These are phyloP conservation scores for Candida vaughaniae DNA, from an alignment of 805 yeast genomes.

Conservation along the genomic window DNA sequence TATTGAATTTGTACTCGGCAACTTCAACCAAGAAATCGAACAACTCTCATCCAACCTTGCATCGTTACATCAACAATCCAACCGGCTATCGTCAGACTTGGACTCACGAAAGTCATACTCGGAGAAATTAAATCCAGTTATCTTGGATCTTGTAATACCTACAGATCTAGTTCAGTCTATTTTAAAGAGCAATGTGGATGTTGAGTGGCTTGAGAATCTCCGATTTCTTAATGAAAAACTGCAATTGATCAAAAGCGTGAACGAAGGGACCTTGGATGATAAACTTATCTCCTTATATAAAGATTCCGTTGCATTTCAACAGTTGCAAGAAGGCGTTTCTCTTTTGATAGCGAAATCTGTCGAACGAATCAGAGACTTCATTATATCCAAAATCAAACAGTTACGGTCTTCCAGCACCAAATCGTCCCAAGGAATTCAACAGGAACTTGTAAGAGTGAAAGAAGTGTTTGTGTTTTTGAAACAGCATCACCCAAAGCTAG, in stretches of 20 bases:
- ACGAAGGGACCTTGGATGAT: conserved; percentile 10
- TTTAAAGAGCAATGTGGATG: conserved; percentile 53
- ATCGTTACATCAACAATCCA: conserved; percentile 34
- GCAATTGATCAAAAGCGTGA: conserved; percentile 41
- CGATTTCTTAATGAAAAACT: conserved; percentile 57
- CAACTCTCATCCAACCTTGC: conserved; percentile 31
- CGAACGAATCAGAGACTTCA: conserved; percentile 72
- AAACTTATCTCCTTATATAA: conserved; percentile 10
- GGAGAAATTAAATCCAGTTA: conserved; percentile 65
- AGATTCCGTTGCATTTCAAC: conserved; percentile 22
- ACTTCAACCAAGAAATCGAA: conserved; percentile 54
- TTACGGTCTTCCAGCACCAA: conserved; percentile 57
- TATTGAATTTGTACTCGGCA: conserved; percentile 49
- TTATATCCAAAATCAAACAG: conserved; percentile 63
- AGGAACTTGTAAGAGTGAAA: conserved; percentile 57
- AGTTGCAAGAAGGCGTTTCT: conserved; percentile 39
- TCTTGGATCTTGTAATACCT: conserved; percentile 72
- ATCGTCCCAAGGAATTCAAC: conserved; percentile 71
- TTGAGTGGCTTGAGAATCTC: conserved; percentile 66
- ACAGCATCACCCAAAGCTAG: conserved; percentile 57
- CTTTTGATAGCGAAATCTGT: conserved; percentile 60
- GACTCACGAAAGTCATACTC: conserved; percentile 25
- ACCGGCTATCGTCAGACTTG: conserved; percentile 26
- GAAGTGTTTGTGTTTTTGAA: conserved; percentile 60
- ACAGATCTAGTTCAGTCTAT: conserved; percentile 65